phyloP scores from a whole-genome alignment of 148 eudicot genomes.

The Arctostaphylos glauca region DNA sequence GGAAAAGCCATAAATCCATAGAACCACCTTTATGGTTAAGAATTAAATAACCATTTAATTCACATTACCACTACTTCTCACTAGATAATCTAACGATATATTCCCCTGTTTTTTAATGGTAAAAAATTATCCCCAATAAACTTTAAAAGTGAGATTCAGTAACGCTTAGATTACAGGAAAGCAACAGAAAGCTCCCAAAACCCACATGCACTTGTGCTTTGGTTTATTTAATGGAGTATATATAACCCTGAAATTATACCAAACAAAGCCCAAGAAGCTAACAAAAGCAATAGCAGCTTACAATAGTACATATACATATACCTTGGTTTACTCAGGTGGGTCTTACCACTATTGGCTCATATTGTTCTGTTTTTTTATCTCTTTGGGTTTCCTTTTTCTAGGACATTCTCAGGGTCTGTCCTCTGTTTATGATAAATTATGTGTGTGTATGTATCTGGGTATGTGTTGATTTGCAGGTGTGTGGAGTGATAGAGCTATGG shows the following conservation, averaged over 20 bases:
- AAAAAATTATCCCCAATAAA: not conserved
- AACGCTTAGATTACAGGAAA: not conserved
- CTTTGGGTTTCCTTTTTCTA: not conserved
- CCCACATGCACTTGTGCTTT: not conserved
- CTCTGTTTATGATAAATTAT: not conserved
- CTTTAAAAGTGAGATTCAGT: not conserved
- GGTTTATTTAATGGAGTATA: not conserved
- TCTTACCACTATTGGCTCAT: not conserved
- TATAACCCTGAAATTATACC: not conserved
- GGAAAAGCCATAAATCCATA: not conserved
- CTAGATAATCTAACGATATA: not conserved
- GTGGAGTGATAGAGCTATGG: not conserved
- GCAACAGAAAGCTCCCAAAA: not conserved
- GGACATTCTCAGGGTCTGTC: not conserved
- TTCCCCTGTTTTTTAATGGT: not conserved
- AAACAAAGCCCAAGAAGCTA: conserved; percentile 15
- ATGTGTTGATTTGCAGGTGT: not conserved
- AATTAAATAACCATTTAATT: not conserved
- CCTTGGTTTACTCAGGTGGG: not conserved
- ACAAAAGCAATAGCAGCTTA: not conserved
- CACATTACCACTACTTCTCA: not conserved
- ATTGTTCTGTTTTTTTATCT: not conserved
- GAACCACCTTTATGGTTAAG: not conserved
- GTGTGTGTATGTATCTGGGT: not conserved
- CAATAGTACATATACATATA: not conserved